phyloP scores from a whole-genome alignment of 2,329 filamentous ascomycete species.

The Diaporthe eres region DNA sequence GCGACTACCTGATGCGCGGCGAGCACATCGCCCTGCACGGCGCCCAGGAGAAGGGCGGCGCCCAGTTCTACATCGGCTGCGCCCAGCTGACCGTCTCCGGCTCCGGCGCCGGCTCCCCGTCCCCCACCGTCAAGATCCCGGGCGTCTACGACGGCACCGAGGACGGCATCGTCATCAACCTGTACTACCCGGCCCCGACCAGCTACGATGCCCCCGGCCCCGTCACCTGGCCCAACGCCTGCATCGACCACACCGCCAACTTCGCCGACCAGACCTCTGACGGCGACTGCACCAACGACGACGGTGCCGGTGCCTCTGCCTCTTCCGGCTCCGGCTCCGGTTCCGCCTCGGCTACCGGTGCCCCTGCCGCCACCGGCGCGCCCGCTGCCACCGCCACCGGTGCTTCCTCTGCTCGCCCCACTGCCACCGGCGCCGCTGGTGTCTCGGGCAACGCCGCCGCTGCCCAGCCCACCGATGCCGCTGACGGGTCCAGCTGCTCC shows the following conservation, averaged over 20 bases:
- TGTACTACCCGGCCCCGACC: slow-evolving; percentile 53
- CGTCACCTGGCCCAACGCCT: slow-evolving; percentile 51
- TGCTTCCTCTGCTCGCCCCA: neutral
- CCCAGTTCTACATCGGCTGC: slow-evolving; percentile 57
- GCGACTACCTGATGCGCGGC: slow-evolving; percentile 59
- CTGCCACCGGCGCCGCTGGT: slow-evolving; percentile 6
- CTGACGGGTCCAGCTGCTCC: slow-evolving; percentile 6
- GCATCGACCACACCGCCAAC: slow-evolving; percentile 56
- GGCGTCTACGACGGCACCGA: slow-evolving; percentile 52
- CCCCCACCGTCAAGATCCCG: slow-evolving; percentile 50
- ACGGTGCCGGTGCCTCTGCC: slow-evolving; percentile 24
- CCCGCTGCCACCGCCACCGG: neutral
- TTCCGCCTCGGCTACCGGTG: neutral
- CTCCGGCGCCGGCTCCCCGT: slow-evolving; percentile 50
- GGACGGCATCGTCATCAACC: slow-evolving; percentile 52
- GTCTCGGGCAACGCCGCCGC: slow-evolving; percentile 10
- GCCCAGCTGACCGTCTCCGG: slow-evolving; percentile 52
- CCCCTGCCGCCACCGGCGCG: neutral
- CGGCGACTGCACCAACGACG: slow-evolving; percentile 52
- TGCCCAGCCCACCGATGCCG: slow-evolving; percentile 6
- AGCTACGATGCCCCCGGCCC: slow-evolving; percentile 53
- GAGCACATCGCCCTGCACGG: slow-evolving; percentile 58
- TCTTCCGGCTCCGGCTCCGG: slow-evolving; percentile 9
- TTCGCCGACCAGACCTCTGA: slow-evolving; percentile 50
- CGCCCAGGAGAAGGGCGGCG: slow-evolving; percentile 50